Conservation (phyloP, 1,284 basidiomycete species). For the Cystobasidium sp. region DNA sequence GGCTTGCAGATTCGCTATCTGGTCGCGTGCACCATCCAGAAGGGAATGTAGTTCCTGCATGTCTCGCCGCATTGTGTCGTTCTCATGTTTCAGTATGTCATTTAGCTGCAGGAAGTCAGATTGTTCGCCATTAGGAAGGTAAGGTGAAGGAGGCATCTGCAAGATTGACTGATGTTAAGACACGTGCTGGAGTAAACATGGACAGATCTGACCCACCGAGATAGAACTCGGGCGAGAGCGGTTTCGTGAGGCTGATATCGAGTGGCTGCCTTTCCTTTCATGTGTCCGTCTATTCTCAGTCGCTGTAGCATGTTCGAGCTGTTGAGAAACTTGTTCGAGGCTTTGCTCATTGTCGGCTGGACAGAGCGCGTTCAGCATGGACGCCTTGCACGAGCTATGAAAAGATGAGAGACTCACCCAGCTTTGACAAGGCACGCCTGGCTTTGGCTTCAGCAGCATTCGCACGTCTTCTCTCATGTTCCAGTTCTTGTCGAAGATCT, state of each 20-base stretch:
- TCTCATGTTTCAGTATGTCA: conserved; percentile 49
- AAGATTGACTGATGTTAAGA: not conserved
- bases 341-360: conserved; percentile 35
- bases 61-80: conserved; percentile 48
- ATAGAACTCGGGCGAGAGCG: conserved; percentile 27
- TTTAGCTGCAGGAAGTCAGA: conserved; percentile 48
- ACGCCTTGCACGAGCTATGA: not conserved
- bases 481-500: conserved; percentile 81
- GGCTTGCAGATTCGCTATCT: conserved; percentile 40
- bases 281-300: conserved; percentile 1
- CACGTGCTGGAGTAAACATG: not conserved
- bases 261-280: conserved; percentile 25
- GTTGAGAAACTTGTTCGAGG: conserved; percentile 14
- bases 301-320: conserved; percentile 20
- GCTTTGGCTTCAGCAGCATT: conserved; percentile 72
- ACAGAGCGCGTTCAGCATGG: not conserved
- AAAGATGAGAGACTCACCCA: conserved; percentile 23
- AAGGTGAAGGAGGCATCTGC: conserved; percentile 3
- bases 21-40: conserved; percentile 49
- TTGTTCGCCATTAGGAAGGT: conserved; percentile 27
- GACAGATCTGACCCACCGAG: conserved; percentile 9
- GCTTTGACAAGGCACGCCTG: conserved; percentile 40
- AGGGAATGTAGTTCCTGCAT: conserved; percentile 49
- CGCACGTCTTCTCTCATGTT: conserved; percentile 71
- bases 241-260: conserved; percentile 27